Conservation (phyloP, 176 grass and related monocot species). For the Aegilops bicornis region DNA sequence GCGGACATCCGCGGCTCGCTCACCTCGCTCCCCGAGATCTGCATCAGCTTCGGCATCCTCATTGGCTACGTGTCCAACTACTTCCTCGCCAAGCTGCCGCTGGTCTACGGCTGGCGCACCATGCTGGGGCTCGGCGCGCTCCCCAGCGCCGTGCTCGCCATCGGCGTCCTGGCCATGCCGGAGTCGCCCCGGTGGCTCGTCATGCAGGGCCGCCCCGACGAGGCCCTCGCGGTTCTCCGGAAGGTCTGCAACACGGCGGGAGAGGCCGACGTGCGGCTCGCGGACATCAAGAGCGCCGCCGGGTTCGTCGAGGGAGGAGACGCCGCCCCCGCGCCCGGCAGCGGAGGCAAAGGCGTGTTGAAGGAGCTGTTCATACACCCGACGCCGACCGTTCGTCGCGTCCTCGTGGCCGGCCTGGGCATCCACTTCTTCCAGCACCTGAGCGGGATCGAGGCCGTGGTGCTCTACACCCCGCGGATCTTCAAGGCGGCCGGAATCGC, state of each 20-base stretch:
- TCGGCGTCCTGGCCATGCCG: slow-evolving; percentile 36
- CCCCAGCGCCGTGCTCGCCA: slow-evolving; percentile 25
- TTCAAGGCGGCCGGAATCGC: slow-evolving; percentile 54
- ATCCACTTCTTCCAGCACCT: slow-evolving; percentile 77
- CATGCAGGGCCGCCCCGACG: slow-evolving; percentile 23
- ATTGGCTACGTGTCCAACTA: slow-evolving; percentile 52
- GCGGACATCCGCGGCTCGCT: slow-evolving; percentile 30
- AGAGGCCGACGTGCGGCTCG: slow-evolving; percentile 42
- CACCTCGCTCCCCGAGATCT: slow-evolving; percentile 53
- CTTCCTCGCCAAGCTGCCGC: slow-evolving; percentile 38
- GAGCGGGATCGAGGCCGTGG: slow-evolving; percentile 66
- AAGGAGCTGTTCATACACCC: slow-evolving; percentile 50
- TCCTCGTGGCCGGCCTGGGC: slow-evolving; percentile 44
- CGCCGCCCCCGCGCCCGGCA: not conserved
- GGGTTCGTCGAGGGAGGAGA: not conserved
- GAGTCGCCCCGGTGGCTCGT: slow-evolving; percentile 57
- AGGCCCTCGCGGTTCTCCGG: slow-evolving; percentile 26
- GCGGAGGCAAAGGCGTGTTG: slow-evolving; percentile 41
- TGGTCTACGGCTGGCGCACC: slow-evolving; percentile 40
- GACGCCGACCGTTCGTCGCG: slow-evolving; percentile 39
- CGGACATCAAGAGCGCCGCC: slow-evolving; percentile 32
- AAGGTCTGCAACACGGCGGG: not conserved
- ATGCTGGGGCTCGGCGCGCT: slow-evolving; percentile 44
- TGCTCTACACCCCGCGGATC: slow-evolving; percentile 61
- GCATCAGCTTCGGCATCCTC: slow-evolving; percentile 58